These are phyloP conservation scores for Tetradesmus lagerheimii DNA, from an alignment of 139 green algal species.

Conservation along the genomic window DNA sequence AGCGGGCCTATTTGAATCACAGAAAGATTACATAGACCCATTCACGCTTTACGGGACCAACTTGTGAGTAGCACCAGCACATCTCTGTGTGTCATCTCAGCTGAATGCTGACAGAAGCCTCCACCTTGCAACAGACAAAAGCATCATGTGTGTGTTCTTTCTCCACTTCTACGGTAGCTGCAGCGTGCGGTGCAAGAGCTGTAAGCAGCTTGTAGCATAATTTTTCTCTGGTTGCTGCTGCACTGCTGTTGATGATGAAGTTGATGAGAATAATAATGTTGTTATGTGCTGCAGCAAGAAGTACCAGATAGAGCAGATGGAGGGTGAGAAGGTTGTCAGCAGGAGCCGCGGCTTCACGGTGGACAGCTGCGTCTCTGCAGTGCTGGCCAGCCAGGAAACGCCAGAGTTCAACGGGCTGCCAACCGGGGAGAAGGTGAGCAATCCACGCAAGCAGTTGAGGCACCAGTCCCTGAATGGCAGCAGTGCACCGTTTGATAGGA, in stretches of 20 bases:
- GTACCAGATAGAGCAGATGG: slow-evolving; percentile 65
- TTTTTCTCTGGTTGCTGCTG: not conserved
- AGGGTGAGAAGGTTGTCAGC: slow-evolving; percentile 63
- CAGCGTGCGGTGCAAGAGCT: not conserved
- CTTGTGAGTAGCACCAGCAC: slow-evolving; percentile 39
- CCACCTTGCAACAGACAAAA: not conserved
- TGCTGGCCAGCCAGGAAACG: slow-evolving; percentile 53
- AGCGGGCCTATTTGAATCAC: slow-evolving; percentile 49
- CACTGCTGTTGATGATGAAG: not conserved
- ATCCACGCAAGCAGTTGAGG: not conserved
- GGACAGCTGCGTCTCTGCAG: slow-evolving; percentile 50
- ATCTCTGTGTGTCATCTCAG: too few relatives aligned
- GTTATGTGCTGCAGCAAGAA: slow-evolving; percentile 58
- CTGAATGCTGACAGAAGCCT: too few relatives aligned
- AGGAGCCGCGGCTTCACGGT: slow-evolving; percentile 63
- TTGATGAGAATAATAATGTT: too few relatives aligned
- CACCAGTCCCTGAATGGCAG: not conserved
- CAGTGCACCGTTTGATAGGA: not conserved
- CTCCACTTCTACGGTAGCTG: not conserved
- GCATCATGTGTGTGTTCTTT: not conserved
- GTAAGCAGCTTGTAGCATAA: not conserved
- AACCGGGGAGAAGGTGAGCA: slow-evolving; percentile 57
- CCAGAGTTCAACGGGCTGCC: slow-evolving; percentile 58
- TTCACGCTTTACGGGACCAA: slow-evolving; percentile 69
- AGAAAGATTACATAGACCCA: slow-evolving; percentile 40